Conservation (phyloP, 306 rosid species). For the Quercus variabilis region DNA sequence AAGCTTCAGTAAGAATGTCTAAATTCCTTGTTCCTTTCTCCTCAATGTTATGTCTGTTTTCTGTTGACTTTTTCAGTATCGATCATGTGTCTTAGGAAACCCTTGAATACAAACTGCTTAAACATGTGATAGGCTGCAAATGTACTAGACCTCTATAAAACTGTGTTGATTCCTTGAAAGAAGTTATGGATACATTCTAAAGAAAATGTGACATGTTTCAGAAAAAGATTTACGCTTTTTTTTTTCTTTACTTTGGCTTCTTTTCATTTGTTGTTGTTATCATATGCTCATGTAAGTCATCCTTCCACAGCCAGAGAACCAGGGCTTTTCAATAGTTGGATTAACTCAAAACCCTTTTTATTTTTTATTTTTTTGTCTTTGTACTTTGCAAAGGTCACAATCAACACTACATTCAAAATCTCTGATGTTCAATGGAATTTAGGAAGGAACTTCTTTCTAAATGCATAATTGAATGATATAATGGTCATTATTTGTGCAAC, state of each 20-base stretch:
- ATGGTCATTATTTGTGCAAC: neutral
- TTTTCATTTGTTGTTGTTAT: neutral
- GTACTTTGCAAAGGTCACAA: neutral
- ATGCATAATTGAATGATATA: neutral
- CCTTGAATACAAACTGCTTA: neutral
- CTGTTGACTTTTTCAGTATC: neutral
- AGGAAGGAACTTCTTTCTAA: neutral
- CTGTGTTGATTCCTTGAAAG: neutral
- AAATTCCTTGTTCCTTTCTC: neutral
- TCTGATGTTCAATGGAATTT: neutral
- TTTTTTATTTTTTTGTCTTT: too few relatives aligned
- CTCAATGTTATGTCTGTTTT: neutral
- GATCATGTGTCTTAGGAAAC: neutral
- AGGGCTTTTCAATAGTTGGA: neutral
- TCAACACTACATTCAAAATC: neutral
- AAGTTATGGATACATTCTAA: neutral
- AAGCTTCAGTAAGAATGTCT: conserved; percentile 83
- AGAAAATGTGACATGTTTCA: neutral
- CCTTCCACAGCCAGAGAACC: neutral
- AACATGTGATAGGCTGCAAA: neutral
- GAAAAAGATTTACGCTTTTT: neutral
- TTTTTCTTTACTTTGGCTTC: neutral
- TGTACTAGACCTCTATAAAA: neutral
- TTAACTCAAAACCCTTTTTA: neutral
- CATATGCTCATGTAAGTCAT: neutral